A percentile compares a stretch with the other conserved stretches of the same genome.
Conservation (phyloP, 2,329 filamentous ascomycete species). For the Grosmannia huntii region DNA sequence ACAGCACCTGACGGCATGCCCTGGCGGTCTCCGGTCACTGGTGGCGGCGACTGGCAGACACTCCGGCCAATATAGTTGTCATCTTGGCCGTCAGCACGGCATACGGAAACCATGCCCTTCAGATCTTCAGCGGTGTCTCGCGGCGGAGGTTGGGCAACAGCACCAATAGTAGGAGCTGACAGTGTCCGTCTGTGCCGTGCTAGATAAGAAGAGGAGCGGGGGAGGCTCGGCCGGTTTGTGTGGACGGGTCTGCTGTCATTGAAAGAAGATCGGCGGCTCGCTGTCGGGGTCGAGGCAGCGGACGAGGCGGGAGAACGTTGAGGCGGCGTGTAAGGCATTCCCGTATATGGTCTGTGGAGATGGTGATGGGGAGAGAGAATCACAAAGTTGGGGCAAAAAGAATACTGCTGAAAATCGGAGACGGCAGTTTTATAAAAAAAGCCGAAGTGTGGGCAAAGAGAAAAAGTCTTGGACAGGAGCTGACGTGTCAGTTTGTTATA, state of each 20-base stretch:
- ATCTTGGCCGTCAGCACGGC: constrained; percentile 19
- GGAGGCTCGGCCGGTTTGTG: constrained; percentile 37
- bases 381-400: not conserved
- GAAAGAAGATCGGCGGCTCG: constrained; percentile 46
- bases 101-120: constrained; percentile 25
- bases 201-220: constrained; percentile 53
- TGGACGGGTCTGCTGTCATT: constrained; percentile 21
- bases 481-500: not conserved
- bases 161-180: constrained; percentile 25
- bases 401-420: not conserved
- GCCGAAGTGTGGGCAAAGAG: not conserved
- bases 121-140: constrained; percentile 37
- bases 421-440: not conserved
- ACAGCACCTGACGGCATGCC: constrained; percentile 73
- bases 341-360: constrained; percentile 16
- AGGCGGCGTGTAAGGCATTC: constrained; percentile 84
- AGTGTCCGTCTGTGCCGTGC: constrained; percentile 49
- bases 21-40: constrained; percentile 50
- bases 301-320: constrained; percentile 51
- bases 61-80: constrained; percentile 22
- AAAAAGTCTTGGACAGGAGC: not conserved
- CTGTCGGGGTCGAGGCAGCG: constrained; percentile 40
- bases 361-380: not conserved
- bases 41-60: constrained; percentile 74
- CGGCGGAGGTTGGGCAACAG: constrained; percentile 30